Conservation (phyloP, 129 eudicot species). For the Chrysanthemum lavandulifolium region DNA sequence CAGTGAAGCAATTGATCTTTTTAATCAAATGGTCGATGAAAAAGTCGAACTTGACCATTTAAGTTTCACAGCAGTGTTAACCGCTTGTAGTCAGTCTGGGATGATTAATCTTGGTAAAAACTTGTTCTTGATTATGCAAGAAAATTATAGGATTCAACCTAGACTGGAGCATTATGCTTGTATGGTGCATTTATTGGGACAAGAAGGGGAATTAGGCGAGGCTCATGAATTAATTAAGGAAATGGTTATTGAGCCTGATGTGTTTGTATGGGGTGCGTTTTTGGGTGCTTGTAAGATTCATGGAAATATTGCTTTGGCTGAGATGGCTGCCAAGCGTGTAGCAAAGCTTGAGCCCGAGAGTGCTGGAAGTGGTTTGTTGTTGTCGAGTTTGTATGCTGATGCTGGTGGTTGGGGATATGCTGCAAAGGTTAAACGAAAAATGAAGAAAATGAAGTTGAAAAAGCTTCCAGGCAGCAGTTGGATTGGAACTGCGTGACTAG, state of each 20-base stretch:
- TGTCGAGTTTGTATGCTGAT: conserved; percentile 67
- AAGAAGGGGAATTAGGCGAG: conserved; percentile 56
- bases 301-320: conserved; percentile 59
- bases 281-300: conserved; percentile 76
- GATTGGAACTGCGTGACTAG: conserved; percentile 36
- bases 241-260: conserved; percentile 67
- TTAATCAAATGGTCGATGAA: conserved; percentile 52
- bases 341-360: conserved; percentile 77
- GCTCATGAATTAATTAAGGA: conserved; percentile 55
- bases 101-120: conserved; percentile 53
- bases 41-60: conserved; percentile 54
- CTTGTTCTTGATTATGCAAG: conserved; percentile 60
- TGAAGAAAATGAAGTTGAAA: conserved; percentile 65
- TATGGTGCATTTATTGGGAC: conserved; percentile 71
- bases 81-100: conserved; percentile 76
- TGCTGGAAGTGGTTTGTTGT: conserved; percentile 53
- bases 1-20: conserved; percentile 52
- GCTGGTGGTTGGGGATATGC: conserved; percentile 61
- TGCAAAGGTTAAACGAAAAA: conserved; percentile 49
- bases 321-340: conserved; percentile 56
- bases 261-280: conserved; percentile 85
- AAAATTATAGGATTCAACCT: conserved; percentile 46
- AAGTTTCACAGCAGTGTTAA: conserved; percentile 68
- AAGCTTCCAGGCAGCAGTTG: conserved; percentile 65
- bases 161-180: conserved; percentile 88